Percentiles rank a stretch among this genome's conserved stretches.
Evolutionary conservation across 164 flowering plant genomes (phyloP).

Genomic region (Berberis vulgaris): DNA sequence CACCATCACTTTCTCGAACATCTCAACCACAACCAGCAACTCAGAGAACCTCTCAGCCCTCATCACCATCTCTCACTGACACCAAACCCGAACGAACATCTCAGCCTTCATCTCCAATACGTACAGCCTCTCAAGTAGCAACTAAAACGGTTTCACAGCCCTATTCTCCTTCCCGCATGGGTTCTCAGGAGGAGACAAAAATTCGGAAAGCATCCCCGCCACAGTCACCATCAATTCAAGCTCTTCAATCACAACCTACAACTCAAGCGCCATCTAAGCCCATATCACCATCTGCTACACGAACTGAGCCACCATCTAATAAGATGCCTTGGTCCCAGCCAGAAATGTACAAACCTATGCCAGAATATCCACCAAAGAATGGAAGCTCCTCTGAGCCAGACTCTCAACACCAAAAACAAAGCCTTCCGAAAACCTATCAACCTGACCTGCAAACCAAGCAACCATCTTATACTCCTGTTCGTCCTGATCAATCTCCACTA

Average conservation of each 20-base stretch:
- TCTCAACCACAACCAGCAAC: constrained; percentile 12
- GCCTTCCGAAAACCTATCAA: neutral
- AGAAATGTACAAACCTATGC: constrained; percentile 2
- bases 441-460: neutral
- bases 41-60: neutral
- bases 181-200: neutral
- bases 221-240: constrained; percentile 1
- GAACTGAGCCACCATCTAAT: neutral
- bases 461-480: neutral
- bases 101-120: constrained; percentile 13
- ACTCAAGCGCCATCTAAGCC: constrained; percentile 3
- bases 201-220: neutral
- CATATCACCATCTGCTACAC: constrained; percentile 5
- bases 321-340: constrained; percentile 3
- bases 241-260: neutral
- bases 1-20: constrained; percentile 7
- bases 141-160: constrained; percentile 17
- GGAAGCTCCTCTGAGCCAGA: neutral
- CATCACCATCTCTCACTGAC: too few species aligned
- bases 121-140: constrained; percentile 10
- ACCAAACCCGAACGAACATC: too few species aligned
- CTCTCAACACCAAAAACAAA: too few species aligned
- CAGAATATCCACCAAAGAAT: neutral
- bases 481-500: constrained; percentile 1
- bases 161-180: constrained; percentile 1